A percentile compares a stretch with the other conserved stretches of the same genome.
Conservation (phyloP, 139 green algal species). For the Picocystis salinarum region DNA sequence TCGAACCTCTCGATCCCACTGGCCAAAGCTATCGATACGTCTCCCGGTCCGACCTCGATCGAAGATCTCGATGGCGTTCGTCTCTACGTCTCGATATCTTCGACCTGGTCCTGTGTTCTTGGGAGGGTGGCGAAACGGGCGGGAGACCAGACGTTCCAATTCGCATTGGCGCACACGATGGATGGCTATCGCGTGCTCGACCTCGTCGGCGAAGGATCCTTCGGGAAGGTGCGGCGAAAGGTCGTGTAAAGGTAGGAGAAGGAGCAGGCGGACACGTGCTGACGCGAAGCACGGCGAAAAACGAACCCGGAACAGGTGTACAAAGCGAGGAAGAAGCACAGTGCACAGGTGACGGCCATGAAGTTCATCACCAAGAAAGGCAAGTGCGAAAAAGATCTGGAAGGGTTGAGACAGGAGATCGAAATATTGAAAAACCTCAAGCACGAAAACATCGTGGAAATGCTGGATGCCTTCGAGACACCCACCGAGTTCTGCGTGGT, state of each 20-base stretch:
- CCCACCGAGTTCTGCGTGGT: conserved; percentile 87
- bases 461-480: conserved; percentile 94
- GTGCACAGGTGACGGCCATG: conserved; percentile 67
- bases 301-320: conserved; percentile 89
- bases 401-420: conserved; percentile 54
- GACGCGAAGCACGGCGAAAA: too few species aligned
- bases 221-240: conserved; percentile 63
- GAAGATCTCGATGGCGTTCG: too few species aligned
- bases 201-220: conserved; percentile 80
- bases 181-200: conserved; percentile 87
- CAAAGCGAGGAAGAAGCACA: conserved; percentile 70
- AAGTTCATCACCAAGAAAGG: conserved; percentile 97
- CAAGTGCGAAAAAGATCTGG: conserved; percentile 51
- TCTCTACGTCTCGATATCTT: too few species aligned
- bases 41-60: too few species aligned
- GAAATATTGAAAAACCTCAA: conserved; percentile 70
- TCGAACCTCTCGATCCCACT: too few species aligned
- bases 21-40: too few species aligned
- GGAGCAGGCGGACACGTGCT: too few species aligned
- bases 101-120: too few species aligned
- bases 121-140: too few species aligned
- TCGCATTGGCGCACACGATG: conserved; percentile 15
- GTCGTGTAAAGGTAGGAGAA: too few species aligned
- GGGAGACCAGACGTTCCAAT: too few species aligned
- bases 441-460: conserved; percentile 87